A percentile compares a stretch with the other conserved stretches of the same genome.
These are phyloP conservation scores for Pachysandra terminalis DNA, from an alignment of 164 flowering plant genomes.

Conservation along the genomic window DNA sequence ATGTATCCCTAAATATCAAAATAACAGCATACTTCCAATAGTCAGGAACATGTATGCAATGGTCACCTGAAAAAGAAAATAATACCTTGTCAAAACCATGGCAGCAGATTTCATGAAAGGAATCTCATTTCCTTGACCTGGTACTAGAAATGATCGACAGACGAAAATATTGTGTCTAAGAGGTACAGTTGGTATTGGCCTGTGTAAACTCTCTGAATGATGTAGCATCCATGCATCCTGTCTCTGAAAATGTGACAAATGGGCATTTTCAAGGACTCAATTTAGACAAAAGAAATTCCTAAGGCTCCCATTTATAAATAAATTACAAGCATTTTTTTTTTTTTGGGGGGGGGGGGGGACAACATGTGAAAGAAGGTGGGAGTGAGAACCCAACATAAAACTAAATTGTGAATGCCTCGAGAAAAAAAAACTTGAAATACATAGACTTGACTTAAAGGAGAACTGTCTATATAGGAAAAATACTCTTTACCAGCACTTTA, in stretches of 20 bases:
- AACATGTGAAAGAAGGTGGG: too few species aligned
- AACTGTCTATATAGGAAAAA: not conserved
- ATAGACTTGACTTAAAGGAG: not conserved
- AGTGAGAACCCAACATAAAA: too few species aligned
- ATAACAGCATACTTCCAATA: too few species aligned
- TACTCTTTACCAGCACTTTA: not conserved
- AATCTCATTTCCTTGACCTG: conserved; percentile 33
- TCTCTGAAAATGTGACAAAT: conserved; percentile 29
- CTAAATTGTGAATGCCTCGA: too few species aligned
- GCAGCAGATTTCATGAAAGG: conserved; percentile 44
- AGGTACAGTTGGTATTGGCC: conserved; percentile 25
- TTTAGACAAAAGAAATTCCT: too few species aligned
- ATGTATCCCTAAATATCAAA: too few species aligned
- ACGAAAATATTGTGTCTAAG: conserved; percentile 32
- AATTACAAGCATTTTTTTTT: too few species aligned
- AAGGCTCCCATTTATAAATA: not conserved
- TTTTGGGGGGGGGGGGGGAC: too few species aligned
- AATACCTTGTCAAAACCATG: conserved; percentile 45
- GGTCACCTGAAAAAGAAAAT: too few species aligned
- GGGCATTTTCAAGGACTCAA: too few species aligned
- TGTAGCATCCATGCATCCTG: conserved; percentile 40
- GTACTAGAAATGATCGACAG: conserved; percentile 51
- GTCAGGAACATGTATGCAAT: too few species aligned
- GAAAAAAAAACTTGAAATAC: too few species aligned
- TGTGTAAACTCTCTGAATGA: conserved; percentile 27